These are phyloP conservation scores for Colletotrichum cereale DNA, from an alignment of 2,329 filamentous ascomycete genomes.

Conservation along the genomic window DNA sequence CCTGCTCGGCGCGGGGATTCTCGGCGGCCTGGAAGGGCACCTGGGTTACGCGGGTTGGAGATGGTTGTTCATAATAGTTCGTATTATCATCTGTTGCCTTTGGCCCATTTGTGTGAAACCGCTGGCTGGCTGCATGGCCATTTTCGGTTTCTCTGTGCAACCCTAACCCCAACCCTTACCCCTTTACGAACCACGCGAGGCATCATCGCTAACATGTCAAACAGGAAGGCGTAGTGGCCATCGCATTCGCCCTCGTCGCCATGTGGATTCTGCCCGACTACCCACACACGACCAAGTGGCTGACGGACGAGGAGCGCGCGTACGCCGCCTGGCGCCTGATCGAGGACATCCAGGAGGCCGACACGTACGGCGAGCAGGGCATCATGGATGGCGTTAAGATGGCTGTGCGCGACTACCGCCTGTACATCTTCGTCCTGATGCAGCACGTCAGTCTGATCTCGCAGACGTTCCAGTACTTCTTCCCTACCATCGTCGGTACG, in stretches of 20 bases:
- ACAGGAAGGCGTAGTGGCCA: conserved; percentile 55
- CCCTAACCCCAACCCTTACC: too few species aligned
- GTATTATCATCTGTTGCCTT: too few species aligned
- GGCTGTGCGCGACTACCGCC: conserved; percentile 61
- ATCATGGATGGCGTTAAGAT: conserved; percentile 61
- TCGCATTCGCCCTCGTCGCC: conserved; percentile 52
- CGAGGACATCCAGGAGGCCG: conserved; percentile 61
- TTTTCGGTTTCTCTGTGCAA: too few species aligned
- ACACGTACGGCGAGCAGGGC: conserved; percentile 53
- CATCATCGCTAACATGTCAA: not conserved
- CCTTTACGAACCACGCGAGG: not conserved
- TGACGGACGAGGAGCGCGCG: conserved; percentile 63
- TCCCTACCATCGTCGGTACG: conserved; percentile 72
- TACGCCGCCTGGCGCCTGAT: conserved; percentile 66
- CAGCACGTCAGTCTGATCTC: conserved; percentile 65
- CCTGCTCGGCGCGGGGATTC: conserved; percentile 62
- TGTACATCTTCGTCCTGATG: conserved; percentile 67
- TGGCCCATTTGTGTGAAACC: too few species aligned
- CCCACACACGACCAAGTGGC: conserved; percentile 65
- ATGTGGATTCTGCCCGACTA: conserved; percentile 63
- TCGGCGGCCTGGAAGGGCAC: conserved; percentile 54
- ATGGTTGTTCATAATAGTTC: conserved; percentile 49
- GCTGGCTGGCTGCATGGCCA: too few species aligned
- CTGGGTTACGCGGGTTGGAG: conserved; percentile 44
- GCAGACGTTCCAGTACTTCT: conserved; percentile 74